phyloP scores from a whole-genome alignment of 441 rosid genomes.

The Pelargonium myrrhifolium region DNA sequence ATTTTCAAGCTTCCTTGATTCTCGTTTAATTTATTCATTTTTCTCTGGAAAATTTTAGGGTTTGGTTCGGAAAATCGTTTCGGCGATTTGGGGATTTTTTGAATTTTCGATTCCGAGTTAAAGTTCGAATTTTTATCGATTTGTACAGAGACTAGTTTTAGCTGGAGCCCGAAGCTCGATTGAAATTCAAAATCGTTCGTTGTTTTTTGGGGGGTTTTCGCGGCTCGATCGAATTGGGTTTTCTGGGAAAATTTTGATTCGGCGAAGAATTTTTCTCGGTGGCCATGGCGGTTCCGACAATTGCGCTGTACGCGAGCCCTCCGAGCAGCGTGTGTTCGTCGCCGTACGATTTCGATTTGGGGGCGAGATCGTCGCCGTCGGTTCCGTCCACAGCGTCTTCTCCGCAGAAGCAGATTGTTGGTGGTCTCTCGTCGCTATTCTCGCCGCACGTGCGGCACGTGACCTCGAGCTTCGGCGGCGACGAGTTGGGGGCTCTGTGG shows the following conservation, averaged over 20 bases:
- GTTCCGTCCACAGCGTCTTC: constrained; percentile 36
- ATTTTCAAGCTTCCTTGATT: constrained; percentile 4
- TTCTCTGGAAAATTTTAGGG: constrained; percentile 7
- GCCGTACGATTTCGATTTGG: constrained; percentile 62
- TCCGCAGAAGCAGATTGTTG: constrained; percentile 50
- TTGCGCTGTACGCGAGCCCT: constrained; percentile 71
- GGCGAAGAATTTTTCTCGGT: neutral
- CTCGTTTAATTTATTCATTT: neutral
- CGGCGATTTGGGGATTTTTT: neutral
- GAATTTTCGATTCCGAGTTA: constrained; percentile 3
- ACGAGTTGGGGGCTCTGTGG: constrained; percentile 32
- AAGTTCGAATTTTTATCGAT: constrained; percentile 1
- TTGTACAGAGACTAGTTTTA: constrained; percentile 4
- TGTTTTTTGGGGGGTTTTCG: neutral
- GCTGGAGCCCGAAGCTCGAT: neutral
- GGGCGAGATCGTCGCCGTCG: constrained; percentile 48
- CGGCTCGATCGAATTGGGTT: neutral
- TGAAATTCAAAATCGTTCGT: neutral
- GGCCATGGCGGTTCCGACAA: constrained; percentile 75
- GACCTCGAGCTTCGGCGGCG: constrained; percentile 31
- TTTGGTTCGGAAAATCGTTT: constrained; percentile 3
- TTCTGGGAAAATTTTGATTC: neutral
- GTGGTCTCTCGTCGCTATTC: constrained; percentile 77
- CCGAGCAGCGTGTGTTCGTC: constrained; percentile 51
- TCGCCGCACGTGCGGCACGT: constrained; percentile 35